A percentile compares a stretch with the other conserved stretches of the same genome.
Evolutionary conservation across 1,284 basidiomycete species (phyloP).

Genomic region (Volvariella surrecta): DNA sequence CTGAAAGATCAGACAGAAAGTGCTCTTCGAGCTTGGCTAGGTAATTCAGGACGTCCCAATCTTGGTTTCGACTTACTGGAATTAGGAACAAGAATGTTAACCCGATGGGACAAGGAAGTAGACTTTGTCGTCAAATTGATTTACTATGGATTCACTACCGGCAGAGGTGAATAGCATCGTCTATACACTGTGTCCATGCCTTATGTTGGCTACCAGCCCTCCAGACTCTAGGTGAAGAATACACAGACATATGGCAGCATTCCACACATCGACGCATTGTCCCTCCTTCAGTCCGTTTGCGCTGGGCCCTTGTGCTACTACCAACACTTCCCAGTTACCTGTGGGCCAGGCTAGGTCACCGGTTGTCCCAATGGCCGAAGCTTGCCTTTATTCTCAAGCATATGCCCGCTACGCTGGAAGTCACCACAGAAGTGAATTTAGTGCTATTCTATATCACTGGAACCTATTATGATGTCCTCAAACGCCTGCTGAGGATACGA

Average conservation of each 20-base stretch:
- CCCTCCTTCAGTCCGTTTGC: conserved; percentile 38
- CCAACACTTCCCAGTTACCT: conserved; percentile 56
- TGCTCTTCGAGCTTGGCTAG: conserved; percentile 70
- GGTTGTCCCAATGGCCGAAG: conserved; percentile 24
- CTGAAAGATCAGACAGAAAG: conserved; percentile 72
- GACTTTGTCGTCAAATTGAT: conserved; percentile 63
- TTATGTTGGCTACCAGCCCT: conserved; percentile 39
- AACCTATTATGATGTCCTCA: conserved; percentile 68
- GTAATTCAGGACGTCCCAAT: conserved; percentile 27
- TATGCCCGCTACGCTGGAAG: conserved; percentile 41
- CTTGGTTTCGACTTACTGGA: conserved; percentile 1
- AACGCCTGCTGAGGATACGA: conserved; percentile 62
- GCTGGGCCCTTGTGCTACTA: conserved; percentile 55
- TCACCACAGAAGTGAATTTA: conserved; percentile 67
- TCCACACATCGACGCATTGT: conserved; percentile 29
- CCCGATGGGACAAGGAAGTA: conserved; percentile 74
- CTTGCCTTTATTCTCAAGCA: conserved; percentile 30
- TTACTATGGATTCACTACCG: conserved; percentile 74
- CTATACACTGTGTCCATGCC: not conserved
- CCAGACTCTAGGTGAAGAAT: conserved; percentile 87
- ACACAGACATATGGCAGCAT: conserved; percentile 79
- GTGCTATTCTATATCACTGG: conserved; percentile 78
- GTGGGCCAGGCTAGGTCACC: conserved; percentile 42
- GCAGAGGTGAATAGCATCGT: conserved; percentile 44
- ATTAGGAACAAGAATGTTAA: conserved; percentile 80